phyloP scores from a whole-genome alignment of 2,329 filamentous ascomycete species.

The Fusarium duplospermum region DNA sequence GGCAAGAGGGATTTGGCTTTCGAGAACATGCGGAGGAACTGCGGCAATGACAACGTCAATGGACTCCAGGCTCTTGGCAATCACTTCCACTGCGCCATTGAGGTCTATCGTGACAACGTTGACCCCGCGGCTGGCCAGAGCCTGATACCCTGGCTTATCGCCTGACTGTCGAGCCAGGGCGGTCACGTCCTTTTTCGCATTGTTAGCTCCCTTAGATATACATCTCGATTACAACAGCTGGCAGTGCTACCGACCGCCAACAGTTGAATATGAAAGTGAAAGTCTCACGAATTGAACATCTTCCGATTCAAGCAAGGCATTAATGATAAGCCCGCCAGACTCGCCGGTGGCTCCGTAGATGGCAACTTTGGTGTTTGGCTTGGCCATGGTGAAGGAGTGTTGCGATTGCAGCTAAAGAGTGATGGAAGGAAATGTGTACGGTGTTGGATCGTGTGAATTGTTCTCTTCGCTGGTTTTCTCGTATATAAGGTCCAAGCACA shows the following conservation, averaged over 20 bases:
- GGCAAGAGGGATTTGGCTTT: not conserved
- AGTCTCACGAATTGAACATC: not conserved
- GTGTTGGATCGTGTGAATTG: too few species aligned
- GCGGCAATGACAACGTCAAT: not conserved
- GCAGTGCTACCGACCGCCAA: too few species aligned
- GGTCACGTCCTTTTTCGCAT: not conserved
- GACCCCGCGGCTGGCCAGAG: not conserved
- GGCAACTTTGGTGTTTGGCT: not conserved
- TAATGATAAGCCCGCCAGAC: not conserved
- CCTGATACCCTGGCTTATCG: not conserved
- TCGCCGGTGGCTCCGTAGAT: not conserved
- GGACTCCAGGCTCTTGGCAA: not conserved
- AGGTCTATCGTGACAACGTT: not conserved
- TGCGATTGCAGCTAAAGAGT: not conserved
- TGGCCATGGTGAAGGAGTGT: not conserved
- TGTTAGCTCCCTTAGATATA: not conserved
- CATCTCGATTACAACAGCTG: not conserved
- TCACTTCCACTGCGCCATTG: not conserved
- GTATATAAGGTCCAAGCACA: not conserved
- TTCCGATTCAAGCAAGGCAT: not conserved
- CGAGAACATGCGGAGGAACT: not conserved
- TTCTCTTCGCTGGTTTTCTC: not conserved
- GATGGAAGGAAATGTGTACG: not conserved
- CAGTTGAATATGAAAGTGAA: not conserved
- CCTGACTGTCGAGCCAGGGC: not conserved